Conservation (phyloP, 2,329 filamentous ascomycete species). For the Polychaeton citri region DNA sequence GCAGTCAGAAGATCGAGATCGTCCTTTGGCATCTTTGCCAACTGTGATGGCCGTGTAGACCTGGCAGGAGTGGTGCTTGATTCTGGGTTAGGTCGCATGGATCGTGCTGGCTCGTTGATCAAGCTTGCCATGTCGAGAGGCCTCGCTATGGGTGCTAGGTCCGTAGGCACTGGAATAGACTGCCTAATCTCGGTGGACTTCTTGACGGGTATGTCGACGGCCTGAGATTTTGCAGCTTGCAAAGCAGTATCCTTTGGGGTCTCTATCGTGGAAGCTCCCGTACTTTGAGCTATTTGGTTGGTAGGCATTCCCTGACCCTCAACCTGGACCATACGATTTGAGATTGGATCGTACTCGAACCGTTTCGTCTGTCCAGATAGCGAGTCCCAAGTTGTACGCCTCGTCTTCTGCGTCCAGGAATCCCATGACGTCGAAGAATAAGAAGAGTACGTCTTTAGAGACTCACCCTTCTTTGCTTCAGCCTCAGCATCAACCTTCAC, state of each 20-base stretch:
- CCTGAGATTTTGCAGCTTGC: background rate
- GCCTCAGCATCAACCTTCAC: too few relatives aligned
- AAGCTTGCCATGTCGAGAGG: conserved; percentile 13
- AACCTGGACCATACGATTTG: conserved; percentile 22
- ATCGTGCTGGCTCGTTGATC: conserved; percentile 12
- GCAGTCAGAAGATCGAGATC: conserved; percentile 30
- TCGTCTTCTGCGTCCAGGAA: conserved; percentile 17
- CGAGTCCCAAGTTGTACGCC: conserved; percentile 20
- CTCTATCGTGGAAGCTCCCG: background rate
- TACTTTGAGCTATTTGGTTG: background rate
- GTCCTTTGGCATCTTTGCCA: conserved; percentile 22
- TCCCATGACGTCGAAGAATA: conserved; percentile 18
- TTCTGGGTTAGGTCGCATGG: too few relatives aligned
- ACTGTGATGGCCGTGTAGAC: conserved; percentile 7
- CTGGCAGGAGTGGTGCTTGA: background rate
- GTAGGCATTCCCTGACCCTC: background rate
- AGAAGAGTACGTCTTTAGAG: conserved; percentile 11
- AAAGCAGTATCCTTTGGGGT: background rate
- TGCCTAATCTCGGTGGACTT: conserved; percentile 4
- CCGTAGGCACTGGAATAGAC: conserved; percentile 9
- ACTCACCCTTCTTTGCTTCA: conserved; percentile 1
- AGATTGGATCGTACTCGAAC: conserved; percentile 25
- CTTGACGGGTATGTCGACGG: conserved; percentile 9
- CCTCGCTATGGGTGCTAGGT: conserved; percentile 6
- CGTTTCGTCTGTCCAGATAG: conserved; percentile 13